Percentiles rank a stretch among this genome's conserved stretches.
Conservation (phyloP, 23 red algal genomes). For the Gracilaria gracilis region DNA sequence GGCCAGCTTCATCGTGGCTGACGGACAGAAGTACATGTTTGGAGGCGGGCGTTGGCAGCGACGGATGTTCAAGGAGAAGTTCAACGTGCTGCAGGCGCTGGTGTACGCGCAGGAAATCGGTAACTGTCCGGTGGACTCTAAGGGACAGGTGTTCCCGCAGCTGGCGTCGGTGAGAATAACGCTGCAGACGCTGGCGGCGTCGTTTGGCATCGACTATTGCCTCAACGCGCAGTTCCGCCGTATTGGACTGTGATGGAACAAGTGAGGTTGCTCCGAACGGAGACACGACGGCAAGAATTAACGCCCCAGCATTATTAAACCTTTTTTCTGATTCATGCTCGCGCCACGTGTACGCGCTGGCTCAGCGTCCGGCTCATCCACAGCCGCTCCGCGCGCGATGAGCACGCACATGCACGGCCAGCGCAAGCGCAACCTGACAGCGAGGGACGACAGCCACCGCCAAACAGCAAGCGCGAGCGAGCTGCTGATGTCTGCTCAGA, state of each 20-base stretch:
- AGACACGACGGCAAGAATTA: too few relatives aligned
- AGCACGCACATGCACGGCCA: too few relatives aligned
- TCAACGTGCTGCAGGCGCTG: slow-evolving; percentile 38
- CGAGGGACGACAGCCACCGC: background rate
- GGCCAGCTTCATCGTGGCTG: slow-evolving; percentile 8
- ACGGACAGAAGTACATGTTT: background rate
- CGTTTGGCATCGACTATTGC: slow-evolving; percentile 22
- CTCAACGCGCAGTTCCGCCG: slow-evolving; percentile 14
- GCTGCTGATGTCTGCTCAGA: slow-evolving; percentile 8
- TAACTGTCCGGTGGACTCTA: slow-evolving; percentile 21
- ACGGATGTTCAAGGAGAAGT: slow-evolving; percentile 3
- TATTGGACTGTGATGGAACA: background rate
- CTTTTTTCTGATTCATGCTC: too few relatives aligned
- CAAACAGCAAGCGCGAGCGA: background rate
- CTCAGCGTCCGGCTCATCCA: too few relatives aligned
- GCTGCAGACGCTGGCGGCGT: slow-evolving; percentile 18
- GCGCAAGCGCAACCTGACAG: background rate
- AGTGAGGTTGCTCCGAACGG: too few relatives aligned
- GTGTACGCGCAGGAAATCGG: slow-evolving; percentile 31
- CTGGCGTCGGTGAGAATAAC: background rate
- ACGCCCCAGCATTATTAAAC: too few relatives aligned
- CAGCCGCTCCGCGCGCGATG: too few relatives aligned
- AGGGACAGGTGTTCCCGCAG: slow-evolving; percentile 23
- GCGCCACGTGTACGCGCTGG: background rate
- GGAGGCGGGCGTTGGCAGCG: background rate